Conservation (phyloP, 2,329 filamentous ascomycete species). For the Aspergillus latus region DNA sequence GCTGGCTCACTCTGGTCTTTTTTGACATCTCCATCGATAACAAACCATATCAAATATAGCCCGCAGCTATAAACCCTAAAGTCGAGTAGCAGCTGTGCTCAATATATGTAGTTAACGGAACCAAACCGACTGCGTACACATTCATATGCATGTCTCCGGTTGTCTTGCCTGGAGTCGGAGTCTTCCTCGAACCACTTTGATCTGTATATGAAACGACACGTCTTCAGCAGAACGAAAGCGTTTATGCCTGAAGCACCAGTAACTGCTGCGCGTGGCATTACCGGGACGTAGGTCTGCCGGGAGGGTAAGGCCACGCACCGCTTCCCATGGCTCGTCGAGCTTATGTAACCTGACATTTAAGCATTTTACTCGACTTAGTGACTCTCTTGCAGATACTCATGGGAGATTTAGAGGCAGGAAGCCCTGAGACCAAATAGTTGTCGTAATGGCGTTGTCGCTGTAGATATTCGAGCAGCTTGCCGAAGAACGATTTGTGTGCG, state of each 20-base stretch:
- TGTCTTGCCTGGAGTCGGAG: background rate
- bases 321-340: slow-evolving; percentile 5
- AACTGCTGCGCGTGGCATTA: slow-evolving; percentile 10
- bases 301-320: slow-evolving; percentile 10
- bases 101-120: too few relatives aligned
- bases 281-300: background rate
- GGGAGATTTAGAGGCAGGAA: background rate
- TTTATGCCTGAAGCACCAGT: slow-evolving; percentile 16
- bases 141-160: background rate
- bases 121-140: background rate
- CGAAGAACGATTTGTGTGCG: slow-evolving; percentile 10
- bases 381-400: background rate
- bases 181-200: background rate
- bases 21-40: too few relatives aligned
- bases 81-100: too few relatives aligned
- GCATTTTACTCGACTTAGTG: background rate
- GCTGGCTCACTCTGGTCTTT: too few relatives aligned
- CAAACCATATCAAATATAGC: too few relatives aligned
- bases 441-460: background rate
- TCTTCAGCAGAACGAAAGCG: slow-evolving; percentile 15
- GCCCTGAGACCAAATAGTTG: background rate
- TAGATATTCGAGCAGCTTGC: background rate
- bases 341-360: background rate
- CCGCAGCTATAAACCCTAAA: too few relatives aligned
- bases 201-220: slow-evolving; percentile 13